A percentile compares a stretch with the other conserved stretches of the same genome.
phyloP scores from a whole-genome alignment of 2,329 filamentous ascomycete species.

The Erysiphe pisi region DNA sequence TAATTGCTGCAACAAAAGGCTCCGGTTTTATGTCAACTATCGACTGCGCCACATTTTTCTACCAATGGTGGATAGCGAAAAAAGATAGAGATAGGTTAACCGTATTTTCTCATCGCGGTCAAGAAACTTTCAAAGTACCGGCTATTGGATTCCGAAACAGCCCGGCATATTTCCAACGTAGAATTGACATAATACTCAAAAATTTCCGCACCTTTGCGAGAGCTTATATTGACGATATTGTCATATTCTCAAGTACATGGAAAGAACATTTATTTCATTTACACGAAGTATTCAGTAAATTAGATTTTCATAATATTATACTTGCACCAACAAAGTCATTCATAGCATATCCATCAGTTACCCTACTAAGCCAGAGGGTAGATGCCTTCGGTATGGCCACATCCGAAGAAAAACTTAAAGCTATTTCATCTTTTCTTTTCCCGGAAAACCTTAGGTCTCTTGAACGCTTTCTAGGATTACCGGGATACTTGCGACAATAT shows the following conservation, averaged over 20 bases:
- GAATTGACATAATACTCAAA: background rate
- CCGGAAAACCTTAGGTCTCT: background rate
- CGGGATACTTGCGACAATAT: background rate
- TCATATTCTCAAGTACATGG: background rate
- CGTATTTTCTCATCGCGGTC: background rate
- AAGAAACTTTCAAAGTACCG: background rate
- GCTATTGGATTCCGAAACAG: background rate
- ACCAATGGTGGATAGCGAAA: background rate
- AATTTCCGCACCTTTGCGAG: background rate
- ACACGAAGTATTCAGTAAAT: background rate
- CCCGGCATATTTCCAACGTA: background rate
- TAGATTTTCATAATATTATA: background rate
- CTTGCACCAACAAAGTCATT: background rate
- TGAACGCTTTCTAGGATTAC: background rate
- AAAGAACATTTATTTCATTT: background rate
- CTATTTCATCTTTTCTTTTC: background rate
- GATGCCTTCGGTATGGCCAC: background rate
- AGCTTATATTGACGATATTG: constrained; percentile 4
- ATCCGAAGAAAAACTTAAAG: background rate
- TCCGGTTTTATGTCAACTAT: background rate
- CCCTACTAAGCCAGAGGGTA: background rate
- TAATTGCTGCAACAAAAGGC: background rate
- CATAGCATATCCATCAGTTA: background rate
- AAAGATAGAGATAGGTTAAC: background rate
- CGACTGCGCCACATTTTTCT: background rate